phyloP scores from a whole-genome alignment of 192 early-diverging fungal species.

The Backusella liffmaniae region DNA sequence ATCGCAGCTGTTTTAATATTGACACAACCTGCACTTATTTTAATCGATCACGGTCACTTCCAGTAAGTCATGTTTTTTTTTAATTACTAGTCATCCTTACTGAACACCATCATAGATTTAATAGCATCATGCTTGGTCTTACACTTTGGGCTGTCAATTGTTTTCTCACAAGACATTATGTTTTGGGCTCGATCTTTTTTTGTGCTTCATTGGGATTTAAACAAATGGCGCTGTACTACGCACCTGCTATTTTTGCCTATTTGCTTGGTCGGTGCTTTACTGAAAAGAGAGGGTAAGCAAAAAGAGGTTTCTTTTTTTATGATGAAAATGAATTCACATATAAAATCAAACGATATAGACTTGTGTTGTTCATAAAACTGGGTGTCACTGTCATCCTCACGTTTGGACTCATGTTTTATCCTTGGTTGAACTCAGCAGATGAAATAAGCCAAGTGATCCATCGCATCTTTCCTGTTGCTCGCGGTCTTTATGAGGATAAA shows the following conservation, averaged over 20 bases:
- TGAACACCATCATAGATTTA: constrained; percentile 62
- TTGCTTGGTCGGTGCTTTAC: constrained; percentile 76
- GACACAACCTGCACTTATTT: constrained; percentile 82
- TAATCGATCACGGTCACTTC: constrained; percentile 97
- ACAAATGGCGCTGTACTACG: constrained; percentile 96
- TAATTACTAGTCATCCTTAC: too few relatives aligned
- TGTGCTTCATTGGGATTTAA: constrained; percentile 87
- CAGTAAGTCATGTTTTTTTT: constrained; percentile 52
- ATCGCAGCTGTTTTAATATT: constrained; percentile 56
- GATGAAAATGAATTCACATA: too few relatives aligned
- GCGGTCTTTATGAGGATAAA: constrained; percentile 98
- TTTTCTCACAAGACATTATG: constrained; percentile 59
- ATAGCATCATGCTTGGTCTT: constrained; percentile 94
- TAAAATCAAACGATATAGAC: constrained; percentile 28
- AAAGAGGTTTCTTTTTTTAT: neutral
- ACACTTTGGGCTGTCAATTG: constrained; percentile 72
- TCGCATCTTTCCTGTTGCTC: constrained; percentile 88
- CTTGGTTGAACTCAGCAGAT: constrained; percentile 62
- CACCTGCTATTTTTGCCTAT: constrained; percentile 88
- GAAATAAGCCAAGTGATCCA: constrained; percentile 74
- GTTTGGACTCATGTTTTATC: constrained; percentile 63
- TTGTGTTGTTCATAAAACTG: constrained; percentile 63
- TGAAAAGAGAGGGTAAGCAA: constrained; percentile 30
- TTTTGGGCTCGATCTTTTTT: constrained; percentile 79
- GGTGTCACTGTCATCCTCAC: constrained; percentile 72